phyloP scores from a whole-genome alignment of 2,329 filamentous ascomycete species.

The Fusarium ambrosium region DNA sequence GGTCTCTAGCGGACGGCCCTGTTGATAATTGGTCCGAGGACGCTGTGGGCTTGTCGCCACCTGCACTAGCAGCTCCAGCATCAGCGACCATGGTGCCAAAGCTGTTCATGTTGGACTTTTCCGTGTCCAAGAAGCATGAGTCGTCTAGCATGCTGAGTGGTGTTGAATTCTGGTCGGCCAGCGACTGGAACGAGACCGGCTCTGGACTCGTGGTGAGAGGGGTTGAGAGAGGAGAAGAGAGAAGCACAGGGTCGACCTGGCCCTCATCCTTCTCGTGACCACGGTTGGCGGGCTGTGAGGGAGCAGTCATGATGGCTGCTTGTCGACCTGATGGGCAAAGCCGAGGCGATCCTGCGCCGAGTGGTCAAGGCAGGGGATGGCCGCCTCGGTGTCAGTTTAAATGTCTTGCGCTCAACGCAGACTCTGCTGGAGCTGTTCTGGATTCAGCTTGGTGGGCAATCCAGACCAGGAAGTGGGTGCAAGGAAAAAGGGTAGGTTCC shows the following conservation, averaged over 20 bases:
- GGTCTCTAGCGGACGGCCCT: conserved; percentile 28
- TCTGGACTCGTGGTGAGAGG: conserved; percentile 46
- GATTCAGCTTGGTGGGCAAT: conserved; percentile 14
- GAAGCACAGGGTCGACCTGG: conserved; percentile 27
- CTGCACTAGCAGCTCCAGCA: conserved; percentile 30
- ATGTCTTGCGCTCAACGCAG: conserved; percentile 16
- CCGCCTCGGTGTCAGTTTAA: conserved; percentile 38
- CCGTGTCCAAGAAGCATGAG: conserved; percentile 36
- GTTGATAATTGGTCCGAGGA: conserved; percentile 35
- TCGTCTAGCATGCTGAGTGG: conserved; percentile 49
- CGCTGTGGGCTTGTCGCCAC: conserved; percentile 34
- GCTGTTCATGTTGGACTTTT: conserved; percentile 20
- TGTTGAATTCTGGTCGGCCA: conserved; percentile 48
- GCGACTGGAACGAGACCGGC: conserved; percentile 47
- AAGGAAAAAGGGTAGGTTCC: conserved; percentile 21
- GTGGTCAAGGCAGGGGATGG: conserved; percentile 26
- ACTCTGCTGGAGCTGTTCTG: conserved; percentile 9
- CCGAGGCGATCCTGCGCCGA: conserved; percentile 32
- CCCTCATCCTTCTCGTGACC: conserved; percentile 40
- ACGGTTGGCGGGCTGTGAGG: conserved; percentile 12
- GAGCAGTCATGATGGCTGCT: conserved; percentile 36
- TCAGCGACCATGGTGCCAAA: conserved; percentile 16
- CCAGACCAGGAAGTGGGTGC: conserved; percentile 30
- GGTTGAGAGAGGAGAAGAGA: conserved; percentile 46
- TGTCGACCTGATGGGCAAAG: conserved; percentile 21